Base-by-base conservation (phyloP, 371 early-diverging fungal genomes). In the Syncephalastrum racemosum region DNA sequence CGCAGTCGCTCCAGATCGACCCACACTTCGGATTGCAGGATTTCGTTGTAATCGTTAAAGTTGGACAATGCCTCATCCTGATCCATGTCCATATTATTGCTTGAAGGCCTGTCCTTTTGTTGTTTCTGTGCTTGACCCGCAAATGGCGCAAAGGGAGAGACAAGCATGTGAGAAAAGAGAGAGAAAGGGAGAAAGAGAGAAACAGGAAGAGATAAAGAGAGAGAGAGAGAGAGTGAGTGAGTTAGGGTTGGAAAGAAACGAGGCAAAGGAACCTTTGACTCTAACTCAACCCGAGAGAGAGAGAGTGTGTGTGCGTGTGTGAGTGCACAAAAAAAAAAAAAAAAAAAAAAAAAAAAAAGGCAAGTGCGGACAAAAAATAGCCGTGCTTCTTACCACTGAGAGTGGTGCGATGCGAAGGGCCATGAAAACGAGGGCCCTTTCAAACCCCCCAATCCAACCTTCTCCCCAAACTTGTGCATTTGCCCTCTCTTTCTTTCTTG, bases 1-100 rank as follows among this genome's bases (percentile, higher is more conserved):
- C 93, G 77, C 56, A 96, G 78, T 73, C 87, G 85, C 59, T 90
- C 90, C 36, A 95, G 71, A 60, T 95, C 96, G 50, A 96, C 85
- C 64, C 85, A 85, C 16, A 91, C 91, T 69, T 95, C 95, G 15
- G 95, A 87, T 68, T 88, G 87, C 42, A 96, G 75, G 36, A 94
- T 83, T 50, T 93, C 92, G 60, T 78, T 68, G 68, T 90, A 92
- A 60, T 94, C 93, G 53, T 83, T 84, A 13, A 86, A 68, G 20
- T 82, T 81, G 46, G 83, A 74, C 53, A 67, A 62, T 22, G 77
- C 66, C 46, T 75, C 75, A 60, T 75, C 71, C 46, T 63, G 56
- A 53, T 65, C 56, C 60, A 60, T 65, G 50, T 41, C 57, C 53
- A 59, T 53, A 40, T 24, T 31, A 31, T 31, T 31, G 36, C 36